phyloP scores from a whole-genome alignment of 768 basidiomycete species.

The Pluteus cervinus region DNA sequence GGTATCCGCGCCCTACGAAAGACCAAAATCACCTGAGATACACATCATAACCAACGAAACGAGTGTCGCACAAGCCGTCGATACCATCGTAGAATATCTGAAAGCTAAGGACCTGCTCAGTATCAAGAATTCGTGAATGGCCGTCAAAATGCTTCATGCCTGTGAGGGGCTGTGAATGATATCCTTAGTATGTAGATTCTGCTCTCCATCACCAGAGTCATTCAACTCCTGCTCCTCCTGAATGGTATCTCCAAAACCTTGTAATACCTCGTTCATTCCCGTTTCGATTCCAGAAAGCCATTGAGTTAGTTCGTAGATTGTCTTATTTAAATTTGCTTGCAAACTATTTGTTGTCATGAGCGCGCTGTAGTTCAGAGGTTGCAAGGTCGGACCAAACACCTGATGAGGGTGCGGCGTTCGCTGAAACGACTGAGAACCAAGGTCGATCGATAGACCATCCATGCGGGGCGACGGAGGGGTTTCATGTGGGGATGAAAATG shows the following conservation, averaged over 20 bases:
- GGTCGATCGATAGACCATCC: no score
- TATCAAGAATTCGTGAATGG: not conserved
- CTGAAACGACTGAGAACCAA: no score
- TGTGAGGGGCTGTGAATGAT: conserved; percentile 1
- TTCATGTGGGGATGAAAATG: no score
- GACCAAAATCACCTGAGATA: conserved; percentile 79
- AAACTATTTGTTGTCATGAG: conserved; percentile 51
- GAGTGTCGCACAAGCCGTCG: conserved; percentile 73
- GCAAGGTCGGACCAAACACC: conserved; percentile 32
- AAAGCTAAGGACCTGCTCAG: conserved; percentile 33
- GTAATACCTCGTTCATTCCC: conserved; percentile 62
- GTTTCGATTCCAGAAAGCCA: conserved; percentile 74
- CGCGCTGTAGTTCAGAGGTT: conserved; percentile 63
- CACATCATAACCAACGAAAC: conserved; percentile 86
- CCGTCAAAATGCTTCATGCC: not conserved
- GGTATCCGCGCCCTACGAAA: conserved; percentile 95
- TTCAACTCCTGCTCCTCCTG: conserved; percentile 56
- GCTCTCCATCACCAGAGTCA: conserved; percentile 11
- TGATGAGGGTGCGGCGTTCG: conserved; percentile 15
- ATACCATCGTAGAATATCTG: conserved; percentile 77
- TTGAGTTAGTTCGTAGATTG: conserved; percentile 66
- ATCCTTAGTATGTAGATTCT: no score
- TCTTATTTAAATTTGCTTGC: conserved; percentile 63
- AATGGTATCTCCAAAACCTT: conserved; percentile 36
- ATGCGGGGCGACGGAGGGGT: no score